A percentile compares a stretch with the other conserved stretches of the same genome.
These are phyloP conservation scores for Talaromyces rugulosus DNA, from an alignment of 2,329 filamentous ascomycete genomes.

Conservation along the genomic window DNA sequence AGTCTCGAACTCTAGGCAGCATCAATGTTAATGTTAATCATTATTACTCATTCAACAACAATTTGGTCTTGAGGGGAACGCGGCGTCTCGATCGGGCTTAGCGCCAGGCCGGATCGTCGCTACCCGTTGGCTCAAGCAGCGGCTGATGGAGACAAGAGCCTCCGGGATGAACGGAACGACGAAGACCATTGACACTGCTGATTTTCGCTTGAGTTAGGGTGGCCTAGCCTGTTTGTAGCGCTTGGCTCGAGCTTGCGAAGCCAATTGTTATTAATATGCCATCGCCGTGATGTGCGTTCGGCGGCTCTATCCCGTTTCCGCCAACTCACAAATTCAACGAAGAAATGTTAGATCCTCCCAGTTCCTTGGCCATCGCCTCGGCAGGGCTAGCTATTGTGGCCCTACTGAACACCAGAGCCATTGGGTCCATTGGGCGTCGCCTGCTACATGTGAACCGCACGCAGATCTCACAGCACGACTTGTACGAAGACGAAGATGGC, in stretches of 20 bases:
- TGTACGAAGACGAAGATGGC: conserved; percentile 68
- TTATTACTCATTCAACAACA: neutral
- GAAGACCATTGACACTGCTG: no score
- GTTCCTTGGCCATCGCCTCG: neutral
- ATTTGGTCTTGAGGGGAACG: neutral
- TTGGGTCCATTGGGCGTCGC: neutral
- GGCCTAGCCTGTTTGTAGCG: no score
- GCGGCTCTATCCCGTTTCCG: neutral
- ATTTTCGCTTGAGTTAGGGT: no score
- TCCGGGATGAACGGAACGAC: no score
- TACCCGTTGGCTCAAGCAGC: neutral
- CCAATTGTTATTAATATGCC: neutral
- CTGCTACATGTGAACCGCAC: neutral
- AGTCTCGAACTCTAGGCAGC: neutral
- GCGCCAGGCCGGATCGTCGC: neutral
- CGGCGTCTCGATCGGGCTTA: neutral
- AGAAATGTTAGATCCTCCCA: neutral
- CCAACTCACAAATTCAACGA: neutral
- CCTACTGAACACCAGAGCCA: neutral
- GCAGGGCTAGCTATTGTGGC: neutral
- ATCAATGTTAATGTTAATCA: no score
- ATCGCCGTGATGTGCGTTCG: neutral
- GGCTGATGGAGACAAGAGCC: neutral
- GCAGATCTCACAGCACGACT: conserved; percentile 11
- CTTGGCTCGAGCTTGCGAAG: neutral